Conservation (phyloP, 495 filamentous ascomycete species). For the Friedmanniomyces simplex region DNA sequence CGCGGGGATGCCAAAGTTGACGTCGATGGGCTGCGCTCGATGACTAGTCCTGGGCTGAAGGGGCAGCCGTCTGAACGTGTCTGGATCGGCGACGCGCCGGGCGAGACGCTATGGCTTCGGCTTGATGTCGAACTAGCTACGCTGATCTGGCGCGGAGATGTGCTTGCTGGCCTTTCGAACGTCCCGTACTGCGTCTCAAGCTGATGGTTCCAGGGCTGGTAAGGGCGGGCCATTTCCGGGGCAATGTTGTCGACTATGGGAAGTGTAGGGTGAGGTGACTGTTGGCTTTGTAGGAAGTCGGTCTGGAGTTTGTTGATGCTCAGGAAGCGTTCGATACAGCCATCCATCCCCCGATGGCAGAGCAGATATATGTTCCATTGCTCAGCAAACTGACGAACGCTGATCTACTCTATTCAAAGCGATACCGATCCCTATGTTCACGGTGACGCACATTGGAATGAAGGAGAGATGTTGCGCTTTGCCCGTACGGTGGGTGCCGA, state of each 20-base stretch:
- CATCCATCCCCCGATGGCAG: background rate
- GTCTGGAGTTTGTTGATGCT: background rate
- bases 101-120: background rate
- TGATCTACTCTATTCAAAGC: background rate
- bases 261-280: background rate
- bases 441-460: slow-evolving; percentile 1
- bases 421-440: background rate
- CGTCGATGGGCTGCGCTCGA: slow-evolving; percentile 1
- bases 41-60: background rate
- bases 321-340: background rate
- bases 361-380: background rate
- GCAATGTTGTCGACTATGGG: background rate
- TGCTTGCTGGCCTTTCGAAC: background rate
- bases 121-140: background rate
- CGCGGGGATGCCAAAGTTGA: too few relatives aligned
- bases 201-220: background rate
- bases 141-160: background rate
- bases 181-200: background rate
- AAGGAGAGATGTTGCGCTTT: background rate
- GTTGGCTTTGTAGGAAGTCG: background rate
- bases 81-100: background rate
- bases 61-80: slow-evolving; percentile 4
- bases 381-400: background rate
- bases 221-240: background rate
- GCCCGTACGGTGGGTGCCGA: background rate